These are phyloP conservation scores for Bisporella sp. DNA, from an alignment of 2,329 filamentous ascomycete species.

Conservation along the genomic window DNA sequence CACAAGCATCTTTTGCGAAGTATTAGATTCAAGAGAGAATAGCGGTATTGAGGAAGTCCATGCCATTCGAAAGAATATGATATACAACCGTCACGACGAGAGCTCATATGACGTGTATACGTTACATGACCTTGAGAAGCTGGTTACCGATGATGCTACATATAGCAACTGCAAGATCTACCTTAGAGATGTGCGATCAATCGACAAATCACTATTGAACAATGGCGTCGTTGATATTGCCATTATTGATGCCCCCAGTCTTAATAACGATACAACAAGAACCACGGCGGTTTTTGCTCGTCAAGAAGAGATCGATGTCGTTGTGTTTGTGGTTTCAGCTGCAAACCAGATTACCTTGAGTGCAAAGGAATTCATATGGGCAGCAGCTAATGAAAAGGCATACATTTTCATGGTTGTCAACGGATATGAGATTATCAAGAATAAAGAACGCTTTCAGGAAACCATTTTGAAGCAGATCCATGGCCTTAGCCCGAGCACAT, in stretches of 20 bases:
- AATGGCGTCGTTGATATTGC: slow-evolving; percentile 98
- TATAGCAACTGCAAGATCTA: slow-evolving; percentile 98
- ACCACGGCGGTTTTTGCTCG: slow-evolving; percentile 95
- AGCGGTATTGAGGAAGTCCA: slow-evolving; percentile 90
- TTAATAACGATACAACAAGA: slow-evolving; percentile 94
- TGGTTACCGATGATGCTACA: slow-evolving; percentile 80
- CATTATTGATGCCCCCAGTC: slow-evolving; percentile 88
- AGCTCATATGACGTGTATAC: slow-evolving; percentile 86
- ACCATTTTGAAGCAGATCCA: slow-evolving; percentile 88
- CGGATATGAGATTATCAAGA: slow-evolving; percentile 87
- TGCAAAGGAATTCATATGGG: slow-evolving; percentile 96
- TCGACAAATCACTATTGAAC: slow-evolving; percentile 90
- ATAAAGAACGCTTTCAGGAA: slow-evolving; percentile 85
- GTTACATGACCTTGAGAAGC: slow-evolving; percentile 72
- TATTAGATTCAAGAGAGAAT: slow-evolving; percentile 87
- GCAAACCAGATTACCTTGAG: slow-evolving; percentile 97
- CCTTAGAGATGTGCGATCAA: slow-evolving; percentile 78
- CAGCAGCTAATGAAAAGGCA: slow-evolving; percentile 91
- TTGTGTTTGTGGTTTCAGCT: slow-evolving; percentile 95
- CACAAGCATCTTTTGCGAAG: slow-evolving; percentile 97
- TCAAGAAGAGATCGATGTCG: slow-evolving; percentile 97
- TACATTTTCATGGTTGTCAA: slow-evolving; percentile 99
- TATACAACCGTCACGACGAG: slow-evolving; percentile 86
- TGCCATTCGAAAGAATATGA: slow-evolving; percentile 73
- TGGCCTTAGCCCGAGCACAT: slow-evolving; percentile 82